A percentile compares a stretch with the other conserved stretches of the same genome.
phyloP scores from a whole-genome alignment of 2,329 filamentous ascomycete genomes.

The Pestalotiopsis sp. region DNA sequence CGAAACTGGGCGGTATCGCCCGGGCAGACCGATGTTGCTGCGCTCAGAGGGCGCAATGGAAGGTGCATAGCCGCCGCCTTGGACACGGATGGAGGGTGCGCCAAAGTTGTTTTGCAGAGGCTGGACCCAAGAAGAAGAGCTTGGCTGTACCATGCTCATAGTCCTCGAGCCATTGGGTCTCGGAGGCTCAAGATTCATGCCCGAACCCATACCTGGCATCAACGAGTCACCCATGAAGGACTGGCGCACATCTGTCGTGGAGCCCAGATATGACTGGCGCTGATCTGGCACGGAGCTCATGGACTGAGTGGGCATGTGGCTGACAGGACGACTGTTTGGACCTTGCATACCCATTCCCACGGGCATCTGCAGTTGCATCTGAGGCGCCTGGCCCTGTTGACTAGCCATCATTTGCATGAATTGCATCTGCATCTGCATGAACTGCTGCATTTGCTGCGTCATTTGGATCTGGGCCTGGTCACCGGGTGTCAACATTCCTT shows the following conservation, averaged over 20 bases:
- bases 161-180: conserved; percentile 59
- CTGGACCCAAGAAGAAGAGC: conserved; percentile 60
- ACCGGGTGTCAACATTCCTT: conserved; percentile 53
- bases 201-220: conserved; percentile 40
- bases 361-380: conserved; percentile 15
- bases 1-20: conserved; percentile 88
- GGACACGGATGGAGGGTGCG: conserved; percentile 51
- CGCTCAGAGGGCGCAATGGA: conserved; percentile 96
- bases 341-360: conserved; percentile 24
- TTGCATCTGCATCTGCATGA: conserved; percentile 95
- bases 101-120: conserved; percentile 41
- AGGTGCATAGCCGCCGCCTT: conserved; percentile 71
- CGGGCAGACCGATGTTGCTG: conserved; percentile 88
- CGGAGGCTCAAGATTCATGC: conserved; percentile 47
- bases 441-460: conserved; percentile 81
- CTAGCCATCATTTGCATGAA: conserved; percentile 82
- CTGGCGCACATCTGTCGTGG: conserved; percentile 20
- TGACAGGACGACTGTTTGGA: conserved; percentile 31
- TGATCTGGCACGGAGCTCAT: conserved; percentile 43
- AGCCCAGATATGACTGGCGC: conserved; percentile 12
- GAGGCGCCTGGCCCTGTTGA: conserved; percentile 34
- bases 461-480: conserved; percentile 80
- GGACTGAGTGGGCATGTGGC: conserved; percentile 44
- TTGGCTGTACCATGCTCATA: conserved; percentile 83
- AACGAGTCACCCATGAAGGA: conserved; percentile 32